A percentile compares a stretch with the other conserved stretches of the same genome.
Conservation (phyloP, 2,329 filamentous ascomycete genomes). For the Talaromyces amestolkiae region DNA sequence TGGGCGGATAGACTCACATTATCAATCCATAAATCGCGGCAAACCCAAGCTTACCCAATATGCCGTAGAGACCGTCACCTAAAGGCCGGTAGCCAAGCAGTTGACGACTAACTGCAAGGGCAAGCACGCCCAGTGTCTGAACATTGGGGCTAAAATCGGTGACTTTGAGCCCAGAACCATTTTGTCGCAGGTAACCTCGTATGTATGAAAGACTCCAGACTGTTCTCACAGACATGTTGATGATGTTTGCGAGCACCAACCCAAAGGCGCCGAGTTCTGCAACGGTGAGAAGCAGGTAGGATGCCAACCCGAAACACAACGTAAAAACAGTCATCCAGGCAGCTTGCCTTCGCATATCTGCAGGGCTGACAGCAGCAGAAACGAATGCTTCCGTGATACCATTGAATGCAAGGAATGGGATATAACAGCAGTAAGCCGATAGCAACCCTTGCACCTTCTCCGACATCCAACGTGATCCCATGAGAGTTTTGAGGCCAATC, state of each 20-base stretch:
- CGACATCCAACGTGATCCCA: slow-evolving; percentile 71
- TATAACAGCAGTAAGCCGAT: slow-evolving; percentile 83
- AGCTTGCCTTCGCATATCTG: slow-evolving; percentile 73
- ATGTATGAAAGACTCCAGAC: slow-evolving; percentile 78
- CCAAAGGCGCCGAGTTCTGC: slow-evolving; percentile 71
- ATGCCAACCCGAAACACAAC: slow-evolving; percentile 67
- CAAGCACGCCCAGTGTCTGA: slow-evolving; percentile 45
- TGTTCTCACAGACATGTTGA: slow-evolving; percentile 87
- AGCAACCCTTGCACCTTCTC: slow-evolving; percentile 73
- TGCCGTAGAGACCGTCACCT: slow-evolving; percentile 25
- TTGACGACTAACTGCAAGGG: slow-evolving; percentile 47
- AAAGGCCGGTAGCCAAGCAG: slow-evolving; percentile 26
- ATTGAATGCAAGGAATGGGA: slow-evolving; percentile 88
- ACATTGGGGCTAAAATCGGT: slow-evolving; percentile 46
- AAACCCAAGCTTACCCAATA: slow-evolving; percentile 50
- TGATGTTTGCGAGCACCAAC: slow-evolving; percentile 78
- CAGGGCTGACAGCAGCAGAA: slow-evolving; percentile 73
- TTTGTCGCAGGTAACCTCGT: slow-evolving; percentile 56
- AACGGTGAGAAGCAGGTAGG: slow-evolving; percentile 71
- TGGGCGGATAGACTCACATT: slow-evolving; percentile 55
- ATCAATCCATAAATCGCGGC: slow-evolving; percentile 54
- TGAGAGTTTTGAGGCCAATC: slow-evolving; percentile 69
- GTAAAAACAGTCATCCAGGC: slow-evolving; percentile 84
- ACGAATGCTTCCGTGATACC: slow-evolving; percentile 92
- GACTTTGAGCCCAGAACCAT: slow-evolving; percentile 46